Evolutionary conservation across 768 basidiomycete species (phyloP), one percentile per base, ranked within the genome.

Genomic region (Sporobolomyces pararoseus): DNA sequence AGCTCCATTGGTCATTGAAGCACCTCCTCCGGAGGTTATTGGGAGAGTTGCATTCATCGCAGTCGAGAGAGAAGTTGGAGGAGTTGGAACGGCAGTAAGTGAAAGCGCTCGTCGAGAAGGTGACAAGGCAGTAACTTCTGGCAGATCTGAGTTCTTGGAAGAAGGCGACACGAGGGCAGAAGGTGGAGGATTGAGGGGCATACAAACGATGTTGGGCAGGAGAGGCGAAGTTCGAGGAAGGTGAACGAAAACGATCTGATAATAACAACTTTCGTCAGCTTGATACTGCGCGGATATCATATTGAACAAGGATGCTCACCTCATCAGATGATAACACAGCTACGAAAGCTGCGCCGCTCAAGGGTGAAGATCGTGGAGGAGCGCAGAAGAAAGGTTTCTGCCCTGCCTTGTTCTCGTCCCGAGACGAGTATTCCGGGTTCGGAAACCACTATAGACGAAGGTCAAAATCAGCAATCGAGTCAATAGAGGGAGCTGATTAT

Each of bases 331-430:
- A 63, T 13, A 73, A 50, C 2, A 73, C 61, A 17, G 50, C 54
- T 19, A 73, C 65, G 39, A 73, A 73, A 4, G 72, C 72, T 1
- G 55, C 37, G 17, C 68, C 72, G 32, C 37, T 46, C 21, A 73
- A 1, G 0, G 72, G 65, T 2, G 72, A 64, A 13, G 65, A 66
- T 1, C 72, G 49, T 0, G 65, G 59, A 32, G 72, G 72, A 7
- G 72, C 72, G n/a, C 72, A 73, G 42, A 44, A 63, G n/a, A 73
- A 57, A 19, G 72, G 65, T 52, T 58, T 59, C 39, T 49, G 14
- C 21, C 35, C 66, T 13, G 14, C 19, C 34, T 37, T 14, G 19
- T n/a, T 34, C 13, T 54, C 23, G 5, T 39, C 57, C 37, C 23
- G 23, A 5, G 35, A 6, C 29, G 37, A 23, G 60, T 52, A 5